Base-by-base conservation (phyloP, 129 eudicot genomes). In the Ambrosia artemisiifolia region DNA sequence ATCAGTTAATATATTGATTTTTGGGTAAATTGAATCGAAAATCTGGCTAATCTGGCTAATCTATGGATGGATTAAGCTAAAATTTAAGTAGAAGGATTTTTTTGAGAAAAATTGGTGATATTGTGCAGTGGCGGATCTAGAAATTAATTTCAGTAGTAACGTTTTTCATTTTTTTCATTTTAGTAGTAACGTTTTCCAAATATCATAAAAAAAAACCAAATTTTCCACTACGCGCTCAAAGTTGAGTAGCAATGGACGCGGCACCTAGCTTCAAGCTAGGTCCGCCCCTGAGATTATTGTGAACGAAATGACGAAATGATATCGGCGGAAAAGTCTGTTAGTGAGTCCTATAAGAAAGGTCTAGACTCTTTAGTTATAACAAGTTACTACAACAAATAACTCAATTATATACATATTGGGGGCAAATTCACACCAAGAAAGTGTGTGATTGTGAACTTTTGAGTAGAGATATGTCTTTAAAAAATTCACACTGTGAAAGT, bases 51-150 rank as follows among this genome's bases (percentile, higher is more conserved):
- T 14, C 24, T 56, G 36, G 36, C 24, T 56, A 32, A 13, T 14
- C 17, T 48, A 9, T 48, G 19, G 9, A 51, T 47, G 3, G 33
- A 66, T 43, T 20, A 40, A 57, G 10, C 18, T 70, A 49, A 35
- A 56, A 11, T 36, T 2, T 54, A 54, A 54, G 20, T 28, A 53
- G 42, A 46, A 50, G 16, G 17, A 8, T 33, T 2, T 70, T 54
- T 13, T 70, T 24, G 12, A 54, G 65, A 46, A 49, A 34, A 51
- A 33, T 50, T 69, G 24, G 72, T 48, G 72, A 13, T 44, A 42
- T 24, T 24, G 28, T 24, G 28, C n/a, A n/a, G n/a, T n/a, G n/a
- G n/a, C n/a, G n/a, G n/a, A n/a, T n/a, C n/a, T n/a, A n/a, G n/a
- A n/a, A n/a, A n/a, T n/a, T n/a, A n/a, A n/a, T n/a, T n/a, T n/a